These are phyloP conservation scores for Rubia peregrina DNA, from an alignment of 305 asterid genomes.

Conservation along the genomic window DNA sequence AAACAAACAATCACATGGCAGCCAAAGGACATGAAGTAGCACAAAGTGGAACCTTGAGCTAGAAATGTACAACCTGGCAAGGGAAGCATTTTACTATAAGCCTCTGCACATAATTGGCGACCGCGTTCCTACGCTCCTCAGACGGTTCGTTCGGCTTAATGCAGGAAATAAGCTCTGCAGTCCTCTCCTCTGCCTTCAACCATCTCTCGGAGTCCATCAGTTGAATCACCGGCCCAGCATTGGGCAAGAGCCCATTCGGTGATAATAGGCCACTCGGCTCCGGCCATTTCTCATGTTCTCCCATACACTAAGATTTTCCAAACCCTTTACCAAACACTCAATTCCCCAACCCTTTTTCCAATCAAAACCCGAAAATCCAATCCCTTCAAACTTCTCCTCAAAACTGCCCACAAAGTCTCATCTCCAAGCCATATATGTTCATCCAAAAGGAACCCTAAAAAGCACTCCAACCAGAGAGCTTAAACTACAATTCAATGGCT, in stretches of 20 bases:
- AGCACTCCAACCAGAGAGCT: constrained; percentile 7
- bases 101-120: constrained; percentile 77
- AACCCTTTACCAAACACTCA: constrained; percentile 6
- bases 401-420: constrained; percentile 6
- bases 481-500: constrained; percentile 10
- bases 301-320: constrained; percentile 54
- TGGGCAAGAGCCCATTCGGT: constrained; percentile 78
- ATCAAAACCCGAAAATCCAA: constrained; percentile 7
- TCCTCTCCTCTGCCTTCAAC: constrained; percentile 85
- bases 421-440: constrained; percentile 7
- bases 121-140: constrained; percentile 87
- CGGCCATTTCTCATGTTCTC: constrained; percentile 74
- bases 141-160: constrained; percentile 84
- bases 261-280: constrained; percentile 57
- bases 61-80: constrained; percentile 61
- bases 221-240: constrained; percentile 54
- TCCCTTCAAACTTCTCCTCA: constrained; percentile 15
- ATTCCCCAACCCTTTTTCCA: constrained; percentile 3
- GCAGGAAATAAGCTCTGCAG: constrained; percentile 82
- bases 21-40: neutral
- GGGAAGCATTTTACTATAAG: constrained; percentile 83
- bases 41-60: neutral
- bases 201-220: constrained; percentile 65
- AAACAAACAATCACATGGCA: neutral
- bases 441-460: constrained; percentile 13